Evolutionary conservation across 192 early-diverging fungal species (phyloP).

Genomic region (Backusella morwellensis): DNA sequence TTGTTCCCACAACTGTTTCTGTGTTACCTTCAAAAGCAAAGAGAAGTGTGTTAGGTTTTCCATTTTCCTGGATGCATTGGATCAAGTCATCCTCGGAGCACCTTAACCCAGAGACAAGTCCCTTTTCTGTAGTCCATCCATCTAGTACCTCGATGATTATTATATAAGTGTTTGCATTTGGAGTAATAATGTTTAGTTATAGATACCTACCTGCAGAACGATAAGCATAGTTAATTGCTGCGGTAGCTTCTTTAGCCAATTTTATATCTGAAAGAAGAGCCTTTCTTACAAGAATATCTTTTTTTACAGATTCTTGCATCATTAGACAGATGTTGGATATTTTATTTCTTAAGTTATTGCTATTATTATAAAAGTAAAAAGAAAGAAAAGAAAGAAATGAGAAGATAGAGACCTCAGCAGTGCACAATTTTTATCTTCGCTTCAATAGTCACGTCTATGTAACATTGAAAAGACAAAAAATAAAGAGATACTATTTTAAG

Average conservation of each 20-base stretch:
- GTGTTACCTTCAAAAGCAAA: slow-evolving; percentile 33
- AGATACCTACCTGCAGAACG: slow-evolving; percentile 33
- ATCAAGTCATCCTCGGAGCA: slow-evolving; percentile 30
- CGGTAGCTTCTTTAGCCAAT: neutral
- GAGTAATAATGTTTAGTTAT: neutral
- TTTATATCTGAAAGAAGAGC: neutral
- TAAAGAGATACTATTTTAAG: too few relatives aligned
- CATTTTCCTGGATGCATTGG: slow-evolving; percentile 25
- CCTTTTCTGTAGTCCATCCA: slow-evolving; percentile 49
- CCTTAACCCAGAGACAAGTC: slow-evolving; percentile 40
- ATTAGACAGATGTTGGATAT: neutral
- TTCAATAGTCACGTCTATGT: too few relatives aligned
- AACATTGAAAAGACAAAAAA: too few relatives aligned
- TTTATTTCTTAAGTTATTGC: neutral
- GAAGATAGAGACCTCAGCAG: too few relatives aligned
- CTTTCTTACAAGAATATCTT: neutral
- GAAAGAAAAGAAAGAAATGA: neutral
- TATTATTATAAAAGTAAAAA: neutral
- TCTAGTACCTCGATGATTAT: neutral
- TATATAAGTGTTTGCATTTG: neutral
- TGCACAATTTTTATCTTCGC: too few relatives aligned
- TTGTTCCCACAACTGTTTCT: slow-evolving; percentile 41
- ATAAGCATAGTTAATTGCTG: slow-evolving; percentile 44
- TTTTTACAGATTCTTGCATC: neutral
- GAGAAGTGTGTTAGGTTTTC: slow-evolving; percentile 30